A percentile compares a stretch with the other conserved stretches of the same genome.
Conservation (phyloP, 768 basidiomycete species). For the Daedaleopsis nitida region DNA sequence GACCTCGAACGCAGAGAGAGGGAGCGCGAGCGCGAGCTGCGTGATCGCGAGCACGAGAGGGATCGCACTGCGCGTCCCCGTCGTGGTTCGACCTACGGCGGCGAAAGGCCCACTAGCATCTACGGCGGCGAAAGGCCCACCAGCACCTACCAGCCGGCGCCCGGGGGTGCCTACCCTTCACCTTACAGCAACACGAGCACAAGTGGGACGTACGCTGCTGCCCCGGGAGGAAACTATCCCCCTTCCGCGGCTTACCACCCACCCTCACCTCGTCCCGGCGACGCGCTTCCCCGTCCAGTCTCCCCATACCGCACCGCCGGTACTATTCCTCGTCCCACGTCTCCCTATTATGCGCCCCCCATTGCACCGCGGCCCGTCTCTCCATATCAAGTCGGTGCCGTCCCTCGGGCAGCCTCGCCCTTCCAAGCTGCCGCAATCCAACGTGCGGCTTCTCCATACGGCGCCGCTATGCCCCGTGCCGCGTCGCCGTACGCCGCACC, state of each 20-base stretch:
- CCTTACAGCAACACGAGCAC: not conserved
- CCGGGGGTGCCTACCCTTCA: constrained; percentile 14
- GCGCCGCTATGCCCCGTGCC: constrained; percentile 34
- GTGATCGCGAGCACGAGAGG: constrained; percentile 19
- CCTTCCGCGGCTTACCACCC: constrained; percentile 16
- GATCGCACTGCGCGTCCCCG: constrained; percentile 22
- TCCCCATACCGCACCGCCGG: constrained; percentile 2
- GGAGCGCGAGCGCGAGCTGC: constrained; percentile 20
- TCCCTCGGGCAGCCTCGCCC: constrained; percentile 17
- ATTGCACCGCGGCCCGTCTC: constrained; percentile 14
- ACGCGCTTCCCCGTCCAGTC: constrained; percentile 6
- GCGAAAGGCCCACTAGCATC: constrained; percentile 18
- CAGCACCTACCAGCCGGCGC: constrained; percentile 20
- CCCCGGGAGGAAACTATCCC: constrained; percentile 20
- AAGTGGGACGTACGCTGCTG: constrained; percentile 13
- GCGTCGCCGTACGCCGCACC: constrained; percentile 35
- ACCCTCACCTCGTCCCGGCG: constrained; percentile 23
- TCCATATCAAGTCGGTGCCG: not conserved
- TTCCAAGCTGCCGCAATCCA: constrained; percentile 8
- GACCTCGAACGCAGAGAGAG: constrained; percentile 24
- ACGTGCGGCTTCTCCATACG: constrained; percentile 25
- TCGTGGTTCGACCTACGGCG: constrained; percentile 22
- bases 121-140: constrained; percentile 24
- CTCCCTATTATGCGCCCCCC: constrained; percentile 16
- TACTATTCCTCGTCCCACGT: constrained; percentile 10